phyloP scores from a whole-genome alignment of 306 rosid species.

The Delonix regia region DNA sequence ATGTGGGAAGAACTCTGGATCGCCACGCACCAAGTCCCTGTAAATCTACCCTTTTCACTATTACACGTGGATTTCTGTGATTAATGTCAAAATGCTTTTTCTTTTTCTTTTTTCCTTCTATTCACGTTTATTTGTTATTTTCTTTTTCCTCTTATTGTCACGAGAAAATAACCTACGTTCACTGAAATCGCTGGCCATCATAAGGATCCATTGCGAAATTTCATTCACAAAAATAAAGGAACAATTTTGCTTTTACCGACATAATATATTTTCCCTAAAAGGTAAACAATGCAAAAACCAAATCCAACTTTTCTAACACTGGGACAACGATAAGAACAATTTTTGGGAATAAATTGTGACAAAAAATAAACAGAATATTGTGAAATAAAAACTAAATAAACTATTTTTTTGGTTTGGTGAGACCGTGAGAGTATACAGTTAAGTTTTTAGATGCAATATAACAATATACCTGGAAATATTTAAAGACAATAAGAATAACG shows the following conservation, averaged over 20 bases:
- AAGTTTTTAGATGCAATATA: too few species aligned
- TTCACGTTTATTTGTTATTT: not conserved
- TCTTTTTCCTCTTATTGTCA: not conserved
- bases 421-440: not conserved
- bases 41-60: not conserved
- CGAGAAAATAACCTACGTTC: not conserved
- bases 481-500: too few species aligned
- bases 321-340: not conserved
- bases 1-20: not conserved
- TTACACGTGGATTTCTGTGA: not conserved
- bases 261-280: too few species aligned
- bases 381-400: too few species aligned
- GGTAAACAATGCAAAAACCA: not conserved
- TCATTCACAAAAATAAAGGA: not conserved
- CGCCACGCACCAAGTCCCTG: not conserved
- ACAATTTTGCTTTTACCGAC: not conserved
- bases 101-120: not conserved
- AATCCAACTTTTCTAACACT: not conserved
- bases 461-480: not conserved
- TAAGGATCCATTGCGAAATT: not conserved
- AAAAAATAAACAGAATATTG: too few species aligned
- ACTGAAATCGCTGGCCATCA: conserved; percentile 12
- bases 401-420: too few species aligned
- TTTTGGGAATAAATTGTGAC: too few species aligned
- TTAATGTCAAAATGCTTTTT: not conserved